A percentile compares a stretch with the other conserved stretches of the same genome.
Conservation (phyloP, 208 protist genomes). For the Crithidia acanthocephali region DNA sequence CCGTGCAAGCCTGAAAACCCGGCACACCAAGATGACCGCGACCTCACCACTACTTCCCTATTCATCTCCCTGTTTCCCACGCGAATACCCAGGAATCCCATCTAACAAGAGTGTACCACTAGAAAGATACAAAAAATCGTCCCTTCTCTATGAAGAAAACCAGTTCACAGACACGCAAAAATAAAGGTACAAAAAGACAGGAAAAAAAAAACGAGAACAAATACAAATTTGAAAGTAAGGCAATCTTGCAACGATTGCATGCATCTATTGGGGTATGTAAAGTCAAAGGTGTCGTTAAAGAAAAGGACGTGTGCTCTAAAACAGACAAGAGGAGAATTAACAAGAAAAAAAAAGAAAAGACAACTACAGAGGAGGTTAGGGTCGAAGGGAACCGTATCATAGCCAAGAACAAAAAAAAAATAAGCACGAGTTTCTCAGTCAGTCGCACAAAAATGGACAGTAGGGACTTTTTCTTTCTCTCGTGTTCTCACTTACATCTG, state of each 20-base stretch:
- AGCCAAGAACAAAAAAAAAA: too few relatives aligned
- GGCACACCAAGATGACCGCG: too few relatives aligned
- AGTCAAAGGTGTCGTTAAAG: not conserved
- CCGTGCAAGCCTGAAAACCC: too few relatives aligned
- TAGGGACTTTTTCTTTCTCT: too few relatives aligned
- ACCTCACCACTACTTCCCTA: too few relatives aligned
- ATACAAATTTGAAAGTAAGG: not conserved
- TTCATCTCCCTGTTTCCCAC: too few relatives aligned
- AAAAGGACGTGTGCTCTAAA: constrained; percentile 15
- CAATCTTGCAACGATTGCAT: not conserved
- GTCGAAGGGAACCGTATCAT: too few relatives aligned
- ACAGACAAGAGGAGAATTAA: constrained; percentile 12
- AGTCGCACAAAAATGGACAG: too few relatives aligned
- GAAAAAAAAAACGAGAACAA: not conserved
- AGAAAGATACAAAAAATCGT: not conserved
- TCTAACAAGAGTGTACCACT: too few relatives aligned
- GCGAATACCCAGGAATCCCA: not conserved
- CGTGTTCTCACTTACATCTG: too few relatives aligned
- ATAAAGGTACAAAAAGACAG: too few relatives aligned
- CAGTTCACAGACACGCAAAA: not conserved
- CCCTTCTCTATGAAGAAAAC: not conserved
- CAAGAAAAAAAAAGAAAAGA: not conserved
- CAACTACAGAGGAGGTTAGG: not conserved
- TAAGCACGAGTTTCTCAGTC: too few relatives aligned
- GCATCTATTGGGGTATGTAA: constrained; percentile 23